Evolutionary conservation across 2,329 filamentous ascomycete genomes (phyloP).

Genomic region (Clarireedia monteithiana): DNA sequence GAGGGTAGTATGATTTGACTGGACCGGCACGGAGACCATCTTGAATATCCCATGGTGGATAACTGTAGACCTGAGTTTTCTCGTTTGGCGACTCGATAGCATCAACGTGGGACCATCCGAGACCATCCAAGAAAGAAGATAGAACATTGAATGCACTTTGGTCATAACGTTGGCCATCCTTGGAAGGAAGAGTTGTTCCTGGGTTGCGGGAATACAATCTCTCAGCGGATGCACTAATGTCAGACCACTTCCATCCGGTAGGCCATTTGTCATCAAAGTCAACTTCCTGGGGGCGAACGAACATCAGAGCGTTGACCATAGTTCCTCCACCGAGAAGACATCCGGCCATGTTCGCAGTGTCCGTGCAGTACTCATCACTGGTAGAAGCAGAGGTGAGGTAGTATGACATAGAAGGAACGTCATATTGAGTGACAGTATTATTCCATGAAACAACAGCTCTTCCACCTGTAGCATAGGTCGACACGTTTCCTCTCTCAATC

Average conservation of each 20-base stretch:
- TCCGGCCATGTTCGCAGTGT: slow-evolving; percentile 55
- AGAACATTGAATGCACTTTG: slow-evolving; percentile 58
- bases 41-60: slow-evolving; percentile 57
- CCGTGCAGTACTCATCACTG: slow-evolving; percentile 31
- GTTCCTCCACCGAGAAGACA: slow-evolving; percentile 55
- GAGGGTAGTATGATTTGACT: slow-evolving; percentile 60
- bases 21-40: slow-evolving; percentile 60
- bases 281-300: slow-evolving; percentile 52
- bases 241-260: slow-evolving; percentile 56
- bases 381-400: slow-evolving; percentile 1
- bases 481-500: slow-evolving; percentile 7
- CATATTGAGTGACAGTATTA: slow-evolving; percentile 5
- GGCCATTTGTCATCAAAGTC: slow-evolving; percentile 66
- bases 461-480: slow-evolving; percentile 5
- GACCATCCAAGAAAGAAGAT: slow-evolving; percentile 37
- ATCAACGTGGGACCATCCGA: slow-evolving; percentile 43
- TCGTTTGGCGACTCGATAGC: slow-evolving; percentile 40
- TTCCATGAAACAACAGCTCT: slow-evolving; percentile 7
- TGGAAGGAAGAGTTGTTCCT: slow-evolving; percentile 56
- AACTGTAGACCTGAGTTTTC: slow-evolving; percentile 58
- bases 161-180: slow-evolving; percentile 56
- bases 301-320: slow-evolving; percentile 55
- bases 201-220: slow-evolving; percentile 61
- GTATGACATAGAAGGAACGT: slow-evolving; percentile 6
- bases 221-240: slow-evolving; percentile 50